Conservation (phyloP, 2,329 filamentous ascomycete species). For the Ascocoryne sarcoides region DNA sequence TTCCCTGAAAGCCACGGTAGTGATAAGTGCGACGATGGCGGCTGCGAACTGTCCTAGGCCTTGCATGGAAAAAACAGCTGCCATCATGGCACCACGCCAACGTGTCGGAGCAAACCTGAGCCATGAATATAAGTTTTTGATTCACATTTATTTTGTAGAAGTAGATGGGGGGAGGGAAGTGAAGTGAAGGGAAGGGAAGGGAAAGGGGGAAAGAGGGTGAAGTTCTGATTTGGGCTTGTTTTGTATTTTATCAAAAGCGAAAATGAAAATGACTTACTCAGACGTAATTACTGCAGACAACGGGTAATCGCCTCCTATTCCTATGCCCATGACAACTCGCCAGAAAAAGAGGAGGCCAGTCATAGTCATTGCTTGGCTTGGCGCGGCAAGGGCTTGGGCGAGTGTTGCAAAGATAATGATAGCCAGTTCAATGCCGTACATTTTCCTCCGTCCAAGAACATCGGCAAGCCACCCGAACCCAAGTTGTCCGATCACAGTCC, state of each 20-base stretch:
- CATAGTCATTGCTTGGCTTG: slow-evolving; percentile 50
- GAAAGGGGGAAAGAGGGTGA: too few relatives aligned
- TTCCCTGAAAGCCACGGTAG: slow-evolving; percentile 53
- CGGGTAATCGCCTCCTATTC: slow-evolving; percentile 77
- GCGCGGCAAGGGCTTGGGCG: slow-evolving; percentile 53
- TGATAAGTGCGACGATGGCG: slow-evolving; percentile 61
- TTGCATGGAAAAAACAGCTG: slow-evolving; percentile 77
- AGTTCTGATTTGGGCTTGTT: too few relatives aligned
- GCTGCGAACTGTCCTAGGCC: slow-evolving; percentile 70
- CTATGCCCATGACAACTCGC: slow-evolving; percentile 69
- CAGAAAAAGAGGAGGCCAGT: slow-evolving; percentile 61
- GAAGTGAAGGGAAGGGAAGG: too few relatives aligned
- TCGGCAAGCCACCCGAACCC: slow-evolving; percentile 73
- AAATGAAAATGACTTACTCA: slow-evolving; percentile 44
- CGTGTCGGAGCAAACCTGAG: slow-evolving; percentile 66
- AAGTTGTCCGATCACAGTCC: slow-evolving; percentile 70
- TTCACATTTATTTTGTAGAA: too few relatives aligned
- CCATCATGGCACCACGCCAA: slow-evolving; percentile 78
- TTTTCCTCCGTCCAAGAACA: slow-evolving; percentile 64
- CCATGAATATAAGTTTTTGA: background rate
- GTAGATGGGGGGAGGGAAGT: too few relatives aligned
- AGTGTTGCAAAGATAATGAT: slow-evolving; percentile 65
- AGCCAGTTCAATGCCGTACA: slow-evolving; percentile 72
- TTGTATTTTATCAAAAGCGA: too few relatives aligned
- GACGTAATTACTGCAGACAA: slow-evolving; percentile 65